phyloP scores from a whole-genome alignment of 495 filamentous ascomycete genomes.

The Xylaria venustula region DNA sequence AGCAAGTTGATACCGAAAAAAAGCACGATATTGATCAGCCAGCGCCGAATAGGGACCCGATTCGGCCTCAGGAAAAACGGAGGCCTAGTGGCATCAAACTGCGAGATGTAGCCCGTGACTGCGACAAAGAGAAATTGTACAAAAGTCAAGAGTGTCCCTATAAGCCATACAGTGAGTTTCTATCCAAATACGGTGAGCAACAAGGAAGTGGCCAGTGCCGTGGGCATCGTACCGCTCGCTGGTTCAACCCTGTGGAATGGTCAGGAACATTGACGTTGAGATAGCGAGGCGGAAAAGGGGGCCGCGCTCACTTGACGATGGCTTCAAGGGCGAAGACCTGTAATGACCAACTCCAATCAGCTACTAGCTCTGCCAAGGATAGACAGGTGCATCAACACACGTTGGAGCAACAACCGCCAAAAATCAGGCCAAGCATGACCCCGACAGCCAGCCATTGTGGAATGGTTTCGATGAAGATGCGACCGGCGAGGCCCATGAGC shows the following conservation, averaged over 20 bases:
- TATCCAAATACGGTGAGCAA: slow-evolving; percentile 9
- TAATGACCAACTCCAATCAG: slow-evolving; percentile 22
- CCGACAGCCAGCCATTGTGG: slow-evolving; percentile 66
- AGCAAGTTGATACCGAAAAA: slow-evolving; percentile 91
- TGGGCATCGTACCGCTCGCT: slow-evolving; percentile 49
- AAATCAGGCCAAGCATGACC: slow-evolving; percentile 82
- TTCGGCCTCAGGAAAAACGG: slow-evolving; percentile 72
- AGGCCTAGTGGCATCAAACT: slow-evolving; percentile 57
- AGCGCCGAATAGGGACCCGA: slow-evolving; percentile 78
- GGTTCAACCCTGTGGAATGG: slow-evolving; percentile 53
- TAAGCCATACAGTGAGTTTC: slow-evolving; percentile 13
- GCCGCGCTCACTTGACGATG: slow-evolving; percentile 76
- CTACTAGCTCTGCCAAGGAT: background rate
- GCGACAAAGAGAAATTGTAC: slow-evolving; percentile 89
- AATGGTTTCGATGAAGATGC: slow-evolving; percentile 60
- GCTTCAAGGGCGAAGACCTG: slow-evolving; percentile 92
- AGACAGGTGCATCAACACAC: slow-evolving; percentile 46
- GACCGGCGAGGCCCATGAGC: slow-evolving; percentile 52
- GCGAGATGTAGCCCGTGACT: slow-evolving; percentile 71
- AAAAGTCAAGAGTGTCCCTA: slow-evolving; percentile 88
- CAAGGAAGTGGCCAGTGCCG: background rate
- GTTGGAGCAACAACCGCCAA: slow-evolving; percentile 97
- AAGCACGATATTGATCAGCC: slow-evolving; percentile 83
- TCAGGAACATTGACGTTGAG: slow-evolving; percentile 21
- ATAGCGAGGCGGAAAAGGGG: slow-evolving; percentile 11